Base-by-base conservation (phyloP, 2,329 filamentous ascomycete genomes). In the Neopestalotiopsis clavispora region DNA sequence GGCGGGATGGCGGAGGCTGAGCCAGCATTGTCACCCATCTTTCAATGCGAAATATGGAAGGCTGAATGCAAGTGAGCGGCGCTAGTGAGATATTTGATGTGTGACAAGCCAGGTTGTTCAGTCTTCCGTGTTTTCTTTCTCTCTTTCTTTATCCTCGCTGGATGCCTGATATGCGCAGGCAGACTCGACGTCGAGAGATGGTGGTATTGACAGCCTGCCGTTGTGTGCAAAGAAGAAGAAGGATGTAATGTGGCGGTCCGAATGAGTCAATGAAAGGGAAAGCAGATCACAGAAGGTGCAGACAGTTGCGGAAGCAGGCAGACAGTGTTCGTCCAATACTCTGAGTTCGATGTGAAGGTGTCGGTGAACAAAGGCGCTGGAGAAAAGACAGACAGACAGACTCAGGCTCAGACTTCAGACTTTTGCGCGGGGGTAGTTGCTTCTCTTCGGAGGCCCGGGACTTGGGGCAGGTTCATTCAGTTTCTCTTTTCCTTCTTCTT, bases 1-100 rank as follows among this genome's bases (percentile, higher is more conserved):
- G 63, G 49, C 45, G 63, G 61, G 38, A 49, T 23, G n/a, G 63
- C 20, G n/a, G 63, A 30, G 63, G 45, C 63, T 56, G 49, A 66
- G 49, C 62, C 62, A 23, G 38, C 23, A n/a, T 61, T 57, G 34
- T 34, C 34, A 45, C 42, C 65, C 65, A 67, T 67, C 20, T 45
- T 60, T 38, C 14, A 52, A 52, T 52, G n/a, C 45, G 38, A 38
- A 45, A 34, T 28, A n/a, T 13, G 38, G 23, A 66, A 66, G 63
- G 49, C 63, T 56, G 45, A 38, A 66, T 42, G 63, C 42, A 58
- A 40, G 32, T 38, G 59, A 40, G 59, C 49, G 32, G 30, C 49
- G 28, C 42, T 58, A 38, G 20, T 34, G 30, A 45, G 17, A 30
- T 40, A 49, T 17, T 34, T 23, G 42, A 13, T 30, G 62, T 45